Conservation (phyloP, 2,329 filamentous ascomycete species). For the Eurotiales sp. region DNA sequence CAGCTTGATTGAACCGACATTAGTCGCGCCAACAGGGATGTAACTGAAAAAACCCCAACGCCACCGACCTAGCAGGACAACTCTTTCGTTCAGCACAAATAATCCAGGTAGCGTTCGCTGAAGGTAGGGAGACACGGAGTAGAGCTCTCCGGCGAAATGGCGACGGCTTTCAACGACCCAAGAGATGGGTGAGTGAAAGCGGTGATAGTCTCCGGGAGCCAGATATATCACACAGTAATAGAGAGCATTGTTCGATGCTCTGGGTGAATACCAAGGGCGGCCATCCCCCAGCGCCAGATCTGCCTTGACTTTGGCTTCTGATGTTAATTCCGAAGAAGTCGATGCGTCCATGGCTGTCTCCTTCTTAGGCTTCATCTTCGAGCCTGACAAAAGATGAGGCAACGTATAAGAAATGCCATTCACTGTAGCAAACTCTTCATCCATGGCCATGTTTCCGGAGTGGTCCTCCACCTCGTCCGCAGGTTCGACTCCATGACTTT, state of each 20-base stretch:
- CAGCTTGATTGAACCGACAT: slow-evolving; percentile 93
- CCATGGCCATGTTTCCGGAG: slow-evolving; percentile 66
- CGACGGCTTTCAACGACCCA: slow-evolving; percentile 94
- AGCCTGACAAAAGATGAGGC: slow-evolving; percentile 77
- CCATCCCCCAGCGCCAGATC: slow-evolving; percentile 70
- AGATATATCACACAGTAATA: slow-evolving; percentile 97
- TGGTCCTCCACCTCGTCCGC: slow-evolving; percentile 33
- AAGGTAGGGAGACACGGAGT: slow-evolving; percentile 90
- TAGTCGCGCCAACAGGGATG: slow-evolving; percentile 92
- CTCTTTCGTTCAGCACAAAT: slow-evolving; percentile 94
- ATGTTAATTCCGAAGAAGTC: slow-evolving; percentile 61
- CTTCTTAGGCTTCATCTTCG: slow-evolving; percentile 41
- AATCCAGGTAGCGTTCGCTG: slow-evolving; percentile 88
- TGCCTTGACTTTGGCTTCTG: slow-evolving; percentile 77
- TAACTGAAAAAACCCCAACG: slow-evolving; percentile 97
- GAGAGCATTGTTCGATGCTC: slow-evolving; percentile 62
- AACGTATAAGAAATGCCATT: slow-evolving; percentile 96
- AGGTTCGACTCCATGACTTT: slow-evolving; percentile 31
- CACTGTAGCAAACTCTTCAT: slow-evolving; percentile 89
- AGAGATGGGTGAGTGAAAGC: slow-evolving; percentile 90
- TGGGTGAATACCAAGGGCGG: slow-evolving; percentile 65
- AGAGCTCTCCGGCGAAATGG: slow-evolving; percentile 97
- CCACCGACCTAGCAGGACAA: slow-evolving; percentile 91
- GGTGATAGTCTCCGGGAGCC: slow-evolving; percentile 95
- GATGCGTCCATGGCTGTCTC: slow-evolving; percentile 69